phyloP scores from a whole-genome alignment of 176 grass and related monocot genomes.

The Carex littledalei region DNA sequence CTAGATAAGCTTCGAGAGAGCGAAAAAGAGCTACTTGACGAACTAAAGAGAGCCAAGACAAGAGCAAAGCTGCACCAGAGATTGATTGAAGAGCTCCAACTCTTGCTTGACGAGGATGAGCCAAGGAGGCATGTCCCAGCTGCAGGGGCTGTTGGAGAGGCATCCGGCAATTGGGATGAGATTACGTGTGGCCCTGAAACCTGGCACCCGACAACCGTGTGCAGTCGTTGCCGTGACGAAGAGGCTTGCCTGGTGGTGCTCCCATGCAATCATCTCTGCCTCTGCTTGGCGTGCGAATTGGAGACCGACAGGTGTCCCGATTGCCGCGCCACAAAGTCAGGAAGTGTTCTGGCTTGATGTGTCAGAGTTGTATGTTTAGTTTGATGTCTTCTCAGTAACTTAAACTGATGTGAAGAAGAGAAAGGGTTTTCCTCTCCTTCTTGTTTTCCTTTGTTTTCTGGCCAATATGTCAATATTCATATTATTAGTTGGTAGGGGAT shows the following conservation, averaged over 20 bases:
- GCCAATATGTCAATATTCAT: too few relatives aligned
- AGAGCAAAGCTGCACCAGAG: neutral
- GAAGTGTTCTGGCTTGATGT: neutral
- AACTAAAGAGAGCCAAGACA: neutral
- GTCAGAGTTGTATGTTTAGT: neutral
- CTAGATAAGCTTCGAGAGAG: neutral
- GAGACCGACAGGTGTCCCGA: neutral
- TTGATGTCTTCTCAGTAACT: neutral
- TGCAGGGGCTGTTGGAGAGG: neutral
- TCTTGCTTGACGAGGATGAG: too few relatives aligned
- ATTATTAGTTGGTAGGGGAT: too few relatives aligned
- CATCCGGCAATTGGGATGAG: neutral
- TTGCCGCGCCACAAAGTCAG: neutral
- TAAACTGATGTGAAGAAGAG: neutral
- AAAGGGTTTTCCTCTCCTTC: neutral
- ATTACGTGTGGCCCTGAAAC: neutral
- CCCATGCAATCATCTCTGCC: neutral
- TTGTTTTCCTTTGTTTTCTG: neutral
- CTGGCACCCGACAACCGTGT: neutral
- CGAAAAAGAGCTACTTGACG: neutral
- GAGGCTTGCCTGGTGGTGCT: neutral
- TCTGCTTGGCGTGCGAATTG: neutral
- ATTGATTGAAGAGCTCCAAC: neutral
- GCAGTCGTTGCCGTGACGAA: neutral
- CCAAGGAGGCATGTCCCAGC: neutral